phyloP scores from a whole-genome alignment of 75 land plant species.

The Cunninghamia lanceolata region DNA sequence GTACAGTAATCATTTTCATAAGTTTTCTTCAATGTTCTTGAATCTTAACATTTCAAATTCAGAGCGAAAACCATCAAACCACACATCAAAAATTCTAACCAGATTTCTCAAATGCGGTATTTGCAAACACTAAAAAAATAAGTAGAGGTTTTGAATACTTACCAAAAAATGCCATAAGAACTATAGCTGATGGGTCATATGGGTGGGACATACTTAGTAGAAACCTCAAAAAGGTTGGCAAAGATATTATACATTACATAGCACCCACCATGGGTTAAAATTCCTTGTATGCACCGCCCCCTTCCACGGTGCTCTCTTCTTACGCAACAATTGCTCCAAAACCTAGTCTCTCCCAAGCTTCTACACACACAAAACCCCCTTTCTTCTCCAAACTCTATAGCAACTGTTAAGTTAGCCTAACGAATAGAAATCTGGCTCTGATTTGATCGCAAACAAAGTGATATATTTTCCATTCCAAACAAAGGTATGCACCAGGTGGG shows the following conservation, averaged over 20 bases:
- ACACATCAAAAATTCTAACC: not conserved
- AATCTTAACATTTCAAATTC: too few relatives aligned
- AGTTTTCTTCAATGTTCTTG: too few relatives aligned
- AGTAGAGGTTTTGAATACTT: not conserved
- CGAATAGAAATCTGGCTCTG: too few relatives aligned
- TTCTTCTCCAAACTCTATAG: not conserved
- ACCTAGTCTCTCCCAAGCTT: too few relatives aligned
- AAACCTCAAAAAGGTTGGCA: constrained; percentile 60
- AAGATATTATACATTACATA: constrained; percentile 59
- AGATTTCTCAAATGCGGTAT: not conserved
- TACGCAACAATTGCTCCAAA: constrained; percentile 10
- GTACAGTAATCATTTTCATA: too few relatives aligned
- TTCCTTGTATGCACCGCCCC: constrained; percentile 28
- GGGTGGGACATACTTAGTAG: constrained; percentile 60
- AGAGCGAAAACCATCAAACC: too few relatives aligned
- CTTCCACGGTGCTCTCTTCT: constrained; percentile 22
- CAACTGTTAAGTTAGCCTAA: not conserved
- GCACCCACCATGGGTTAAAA: constrained; percentile 43
- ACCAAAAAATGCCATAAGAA: constrained; percentile 76
- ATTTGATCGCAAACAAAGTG: too few relatives aligned
- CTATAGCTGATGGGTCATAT: constrained; percentile 65
- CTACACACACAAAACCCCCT: constrained; percentile 6
- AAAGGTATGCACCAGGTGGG: too few relatives aligned
- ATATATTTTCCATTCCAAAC: too few relatives aligned
- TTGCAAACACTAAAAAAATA: not conserved